These are phyloP conservation scores for Lactarius quietus DNA, from an alignment of 768 basidiomycete genomes.

Conservation along the genomic window DNA sequence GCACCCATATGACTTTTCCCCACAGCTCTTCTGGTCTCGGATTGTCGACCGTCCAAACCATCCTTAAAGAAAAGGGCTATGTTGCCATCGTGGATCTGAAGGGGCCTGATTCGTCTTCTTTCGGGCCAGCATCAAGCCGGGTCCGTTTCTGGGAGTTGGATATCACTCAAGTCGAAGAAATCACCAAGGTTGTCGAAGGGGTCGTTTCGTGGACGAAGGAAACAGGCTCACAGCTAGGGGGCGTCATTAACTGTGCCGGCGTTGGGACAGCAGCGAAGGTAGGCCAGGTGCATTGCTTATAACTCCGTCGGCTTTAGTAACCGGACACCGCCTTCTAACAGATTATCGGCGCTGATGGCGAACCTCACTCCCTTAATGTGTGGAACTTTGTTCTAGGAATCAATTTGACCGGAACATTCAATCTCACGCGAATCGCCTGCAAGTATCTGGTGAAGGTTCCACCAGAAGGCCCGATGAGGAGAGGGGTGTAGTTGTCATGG, in stretches of 20 bases:
- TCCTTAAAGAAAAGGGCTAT: constrained; percentile 36
- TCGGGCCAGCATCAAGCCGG: not conserved
- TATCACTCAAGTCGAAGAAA: constrained; percentile 30
- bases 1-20: not conserved
- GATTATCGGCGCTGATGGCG: constrained; percentile 45
- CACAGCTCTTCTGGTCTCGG: constrained; percentile 55
- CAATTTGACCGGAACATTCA: constrained; percentile 58
- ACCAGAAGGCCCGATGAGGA: constrained; percentile 49
- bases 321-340: constrained; percentile 27
- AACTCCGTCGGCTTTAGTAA: not conserved
- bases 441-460: constrained; percentile 47
- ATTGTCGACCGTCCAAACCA: constrained; percentile 46
- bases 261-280: constrained; percentile 39
- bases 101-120: constrained; percentile 29
- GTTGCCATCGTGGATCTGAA: constrained; percentile 49
- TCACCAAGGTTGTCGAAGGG: constrained; percentile 29
- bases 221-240: constrained; percentile 48
- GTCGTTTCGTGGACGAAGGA: constrained; percentile 29
- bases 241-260: constrained; percentile 58
- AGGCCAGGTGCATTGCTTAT: not conserved
- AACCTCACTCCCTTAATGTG: constrained; percentile 46
- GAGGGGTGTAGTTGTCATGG: constrained; percentile 54
- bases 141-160: constrained; percentile 28
- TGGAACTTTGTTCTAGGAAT: constrained; percentile 53
- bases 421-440: constrained; percentile 52